Evolutionary conservation across 352 stramenopile genomes (phyloP).

Genomic region (Phytophthora pistaciae): DNA sequence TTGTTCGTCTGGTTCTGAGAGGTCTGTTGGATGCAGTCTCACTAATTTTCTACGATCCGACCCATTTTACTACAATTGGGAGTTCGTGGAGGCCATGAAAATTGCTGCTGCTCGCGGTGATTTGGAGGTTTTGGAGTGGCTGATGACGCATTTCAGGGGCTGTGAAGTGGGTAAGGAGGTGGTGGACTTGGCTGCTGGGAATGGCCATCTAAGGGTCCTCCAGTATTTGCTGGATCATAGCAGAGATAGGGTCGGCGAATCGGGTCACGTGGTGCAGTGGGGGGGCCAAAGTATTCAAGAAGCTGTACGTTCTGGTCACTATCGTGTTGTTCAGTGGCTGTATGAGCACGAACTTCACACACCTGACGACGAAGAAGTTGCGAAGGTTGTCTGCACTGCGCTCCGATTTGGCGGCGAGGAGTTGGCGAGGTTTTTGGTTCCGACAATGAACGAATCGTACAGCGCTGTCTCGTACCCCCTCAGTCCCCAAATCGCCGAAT

Average conservation of each 20-base stretch:
- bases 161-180: not conserved
- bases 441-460: no score
- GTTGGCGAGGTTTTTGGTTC: no score
- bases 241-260: not conserved
- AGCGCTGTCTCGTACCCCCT: no score
- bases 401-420: no score
- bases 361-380: not conserved
- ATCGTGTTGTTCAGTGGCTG: not conserved
- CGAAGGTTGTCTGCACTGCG: no score
- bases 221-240: not conserved
- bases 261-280: not conserved
- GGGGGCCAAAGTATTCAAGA: not conserved
- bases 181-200: not conserved
- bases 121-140: not conserved
- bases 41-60: not conserved
- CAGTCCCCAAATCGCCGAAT: no score
- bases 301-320: not conserved
- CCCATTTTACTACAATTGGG: not conserved
- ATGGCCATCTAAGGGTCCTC: not conserved
- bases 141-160: not conserved
- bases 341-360: not conserved
- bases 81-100: not conserved
- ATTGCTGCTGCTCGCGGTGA: not conserved
- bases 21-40: not conserved
- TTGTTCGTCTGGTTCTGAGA: not conserved